phyloP scores from a whole-genome alignment of 257 asterid species.

The Penstemon newberryi region DNA sequence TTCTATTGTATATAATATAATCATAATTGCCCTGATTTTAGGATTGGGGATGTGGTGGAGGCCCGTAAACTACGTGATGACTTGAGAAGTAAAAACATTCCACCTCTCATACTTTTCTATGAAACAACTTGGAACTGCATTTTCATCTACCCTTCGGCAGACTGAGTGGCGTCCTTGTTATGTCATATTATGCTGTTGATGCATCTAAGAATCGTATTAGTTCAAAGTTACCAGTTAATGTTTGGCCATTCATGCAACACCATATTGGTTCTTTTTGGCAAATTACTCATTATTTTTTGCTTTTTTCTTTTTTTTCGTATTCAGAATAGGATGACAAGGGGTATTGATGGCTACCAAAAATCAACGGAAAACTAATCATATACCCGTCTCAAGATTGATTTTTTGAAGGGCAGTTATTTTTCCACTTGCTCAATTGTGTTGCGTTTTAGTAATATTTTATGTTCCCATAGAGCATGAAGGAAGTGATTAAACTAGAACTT shows the following conservation, averaged over 20 bases:
- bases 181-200: constrained; percentile 38
- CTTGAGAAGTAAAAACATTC: no score
- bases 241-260: no score
- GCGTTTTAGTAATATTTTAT: no score
- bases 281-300: not conserved
- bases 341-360: no score
- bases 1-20: constrained; percentile 59
- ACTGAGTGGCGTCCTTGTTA: no score
- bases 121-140: constrained; percentile 67
- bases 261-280: constrained; percentile 29
- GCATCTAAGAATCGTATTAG: constrained; percentile 38
- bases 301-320: not conserved
- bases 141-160: not conserved
- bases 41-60: constrained; percentile 48
- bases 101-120: constrained; percentile 60
- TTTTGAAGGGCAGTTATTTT: no score
- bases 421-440: no score
- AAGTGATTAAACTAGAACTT: no score
- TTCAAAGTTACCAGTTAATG: no score
- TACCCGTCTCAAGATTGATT: no score
- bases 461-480: no score
- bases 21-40: constrained; percentile 56
- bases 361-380: no score
- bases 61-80: constrained; percentile 57
- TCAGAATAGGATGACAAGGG: not conserved